These are phyloP conservation scores for Jaltomata sinuosa DNA, from an alignment of 257 asterid genomes.

Conservation along the genomic window DNA sequence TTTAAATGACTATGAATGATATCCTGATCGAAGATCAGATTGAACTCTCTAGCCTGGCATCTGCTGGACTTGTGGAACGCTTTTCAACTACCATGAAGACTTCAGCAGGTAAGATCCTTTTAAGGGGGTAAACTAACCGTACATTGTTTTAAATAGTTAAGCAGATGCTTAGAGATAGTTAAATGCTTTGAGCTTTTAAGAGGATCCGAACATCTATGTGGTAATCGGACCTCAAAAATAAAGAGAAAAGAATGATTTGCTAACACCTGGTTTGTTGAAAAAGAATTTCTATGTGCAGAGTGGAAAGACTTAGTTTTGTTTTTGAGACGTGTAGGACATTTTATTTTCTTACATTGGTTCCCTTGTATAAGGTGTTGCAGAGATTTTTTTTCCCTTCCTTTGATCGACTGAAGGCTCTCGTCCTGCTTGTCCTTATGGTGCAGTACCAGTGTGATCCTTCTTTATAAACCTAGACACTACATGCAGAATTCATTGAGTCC, in stretches of 20 bases:
- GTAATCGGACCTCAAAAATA: neutral
- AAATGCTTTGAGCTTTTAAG: neutral
- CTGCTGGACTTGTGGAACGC: neutral
- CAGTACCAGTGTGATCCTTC: neutral
- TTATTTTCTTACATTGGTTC: neutral
- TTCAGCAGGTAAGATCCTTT: neutral
- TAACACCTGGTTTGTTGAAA: neutral
- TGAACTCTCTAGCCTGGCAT: neutral
- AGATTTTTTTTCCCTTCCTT: neutral
- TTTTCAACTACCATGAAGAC: neutral
- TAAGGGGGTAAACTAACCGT: neutral
- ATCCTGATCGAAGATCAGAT: neutral
- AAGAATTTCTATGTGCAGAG: neutral
- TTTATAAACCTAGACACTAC: neutral
- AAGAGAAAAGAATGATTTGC: neutral
- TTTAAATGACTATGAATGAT: no score
- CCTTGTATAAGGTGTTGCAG: neutral
- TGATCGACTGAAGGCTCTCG: neutral
- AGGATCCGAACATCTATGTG: neutral
- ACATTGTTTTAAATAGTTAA: neutral
- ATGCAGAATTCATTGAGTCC: neutral
- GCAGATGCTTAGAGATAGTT: neutral
- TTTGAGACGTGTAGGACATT: neutral
- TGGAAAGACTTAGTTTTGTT: neutral
- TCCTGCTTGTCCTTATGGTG: neutral